Evolutionary conservation across 2,329 filamentous ascomycete species (phyloP), one percentile per base, ranked within the genome.

Genomic region (Ceratocystis smalleyi): DNA sequence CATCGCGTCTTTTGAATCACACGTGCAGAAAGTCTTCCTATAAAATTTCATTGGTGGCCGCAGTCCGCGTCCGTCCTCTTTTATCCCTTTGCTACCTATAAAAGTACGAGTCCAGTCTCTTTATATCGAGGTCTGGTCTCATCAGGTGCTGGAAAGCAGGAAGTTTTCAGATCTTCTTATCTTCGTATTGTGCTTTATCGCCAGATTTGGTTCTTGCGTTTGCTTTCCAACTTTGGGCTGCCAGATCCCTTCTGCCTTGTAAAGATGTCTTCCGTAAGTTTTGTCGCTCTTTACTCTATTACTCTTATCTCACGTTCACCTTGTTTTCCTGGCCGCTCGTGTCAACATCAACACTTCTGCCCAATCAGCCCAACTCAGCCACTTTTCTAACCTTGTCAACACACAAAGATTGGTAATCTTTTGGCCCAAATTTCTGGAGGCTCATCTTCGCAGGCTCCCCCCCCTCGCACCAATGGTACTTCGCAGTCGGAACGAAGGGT

Each of bases 391-490:
- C 65, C 22, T 43, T 7, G 30, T 40, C 22, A 47, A n/a, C 30
- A 40, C 32, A 12, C 4, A 12, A 43, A 66, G 65, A 66, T 66
- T 59, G 60, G 59, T 30, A 66, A 64, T 64, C 62, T 66, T 43
- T 45, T 66, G 19, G 65, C 65, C 24, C 61, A 59, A 17, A 66
- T 66, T 12, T 59, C 51, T 40, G 64, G 64, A 61, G 59, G 43
- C 30, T 32, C 59, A 27, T 45, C 59, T 43, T 51, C 59, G 5
- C 61, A 51, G 17, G 54, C 61, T 2, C 51, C 51, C 30, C 43
- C 62, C 1, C 17, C 62, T 30, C 62, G 43, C 2, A 27, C 51
- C 7, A n/a, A 30, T 7, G 15, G 51, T 47, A 43, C 62, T 47
- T 30, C 54, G 8, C 62, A 24, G 10, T 51, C 54, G 10, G 62